Base-by-base conservation (phyloP, 768 basidiomycete species). In the Multifurca ochricompacta region DNA sequence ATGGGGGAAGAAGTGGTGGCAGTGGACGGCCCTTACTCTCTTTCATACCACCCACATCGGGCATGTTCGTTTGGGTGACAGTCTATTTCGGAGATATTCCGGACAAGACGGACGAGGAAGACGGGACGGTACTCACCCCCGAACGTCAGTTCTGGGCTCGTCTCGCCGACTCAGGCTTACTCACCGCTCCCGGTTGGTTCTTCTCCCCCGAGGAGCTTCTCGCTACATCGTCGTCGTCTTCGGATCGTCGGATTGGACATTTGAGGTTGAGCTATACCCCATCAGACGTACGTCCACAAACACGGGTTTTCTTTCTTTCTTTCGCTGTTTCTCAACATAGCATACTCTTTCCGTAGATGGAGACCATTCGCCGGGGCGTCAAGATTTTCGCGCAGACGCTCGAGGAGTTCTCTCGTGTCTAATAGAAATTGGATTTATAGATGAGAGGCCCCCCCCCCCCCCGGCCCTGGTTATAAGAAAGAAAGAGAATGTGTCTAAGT, bases 61-160 rank as follows among this genome's bases (percentile, higher is more conserved):
- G 90, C 7, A 93, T 91, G 90, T 91, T 89, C 68, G 59, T 83
- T 30, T 86, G 83, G 83, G 81, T 81, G 63, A 74, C 75, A 60
- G 63, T 91, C 25, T 76, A 88, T 68, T 73, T 90, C 36, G 74
- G 78, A 19, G 67, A 73, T 48, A 78, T 82, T 63, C 78, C 81
- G 3, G 65, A 71, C 35, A 71, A 76, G 63, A 60, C 46, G 51
- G 53, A 62, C 16, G 61, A 68, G 18, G 37, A 73, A 52, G 42
- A 46, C 18, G 47, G 34, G 35, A 37, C 45, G 69, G 70, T 35
- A 65, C 70, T 54, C 69, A 77, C 70, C 1, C 67, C 79, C 25
- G 82, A 86, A 66, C 70, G 71, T 57, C 73, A 81, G 54, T 74
- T 91, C 1, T 90, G 79, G 77, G 68, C 64, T 14, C 72, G 74